Evolutionary conservation across 768 basidiomycete species (phyloP).

Genomic region (Auricularia sp.): DNA sequence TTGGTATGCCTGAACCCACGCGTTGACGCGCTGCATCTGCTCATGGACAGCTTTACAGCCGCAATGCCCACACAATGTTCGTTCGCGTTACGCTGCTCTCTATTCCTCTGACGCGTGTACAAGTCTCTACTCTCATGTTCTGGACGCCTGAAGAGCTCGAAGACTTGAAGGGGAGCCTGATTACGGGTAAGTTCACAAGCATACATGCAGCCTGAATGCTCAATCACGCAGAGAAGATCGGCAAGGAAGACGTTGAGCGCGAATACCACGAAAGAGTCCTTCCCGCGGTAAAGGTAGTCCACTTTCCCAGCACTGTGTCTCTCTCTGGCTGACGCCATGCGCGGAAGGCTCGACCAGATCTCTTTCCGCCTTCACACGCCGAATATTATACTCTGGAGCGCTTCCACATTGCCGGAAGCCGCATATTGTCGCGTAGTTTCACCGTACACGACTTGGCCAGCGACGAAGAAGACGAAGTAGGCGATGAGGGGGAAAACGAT

Average conservation of each 20-base stretch:
- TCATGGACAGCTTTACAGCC: neutral
- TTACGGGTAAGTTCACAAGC: constrained; percentile 48
- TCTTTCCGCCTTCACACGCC: constrained; percentile 49
- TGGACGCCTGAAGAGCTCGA: constrained; percentile 67
- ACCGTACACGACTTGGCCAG: constrained; percentile 53
- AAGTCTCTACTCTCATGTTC: constrained; percentile 90
- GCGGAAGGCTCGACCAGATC: constrained; percentile 48
- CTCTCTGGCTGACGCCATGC: neutral
- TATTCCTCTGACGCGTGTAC: constrained; percentile 43
- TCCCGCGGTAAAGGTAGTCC: constrained; percentile 57
- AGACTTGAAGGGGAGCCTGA: constrained; percentile 73
- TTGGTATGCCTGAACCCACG: constrained; percentile 35
- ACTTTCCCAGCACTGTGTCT: constrained; percentile 1
- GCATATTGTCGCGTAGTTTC: constrained; percentile 89
- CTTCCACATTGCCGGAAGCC: constrained; percentile 85
- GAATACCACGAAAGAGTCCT: constrained; percentile 58
- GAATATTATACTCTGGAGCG: constrained; percentile 54
- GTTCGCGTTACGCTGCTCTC: neutral
- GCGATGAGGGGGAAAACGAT: constrained; percentile 20
- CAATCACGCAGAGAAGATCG: constrained; percentile 60
- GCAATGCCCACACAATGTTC: neutral
- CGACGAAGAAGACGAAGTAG: constrained; percentile 23
- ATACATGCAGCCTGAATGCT: neutral
- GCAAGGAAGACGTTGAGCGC: constrained; percentile 68
- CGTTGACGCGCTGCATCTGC: neutral